These are phyloP conservation scores for Novakomyces olei DNA, from an alignment of 805 yeast species.

Conservation along the genomic window DNA sequence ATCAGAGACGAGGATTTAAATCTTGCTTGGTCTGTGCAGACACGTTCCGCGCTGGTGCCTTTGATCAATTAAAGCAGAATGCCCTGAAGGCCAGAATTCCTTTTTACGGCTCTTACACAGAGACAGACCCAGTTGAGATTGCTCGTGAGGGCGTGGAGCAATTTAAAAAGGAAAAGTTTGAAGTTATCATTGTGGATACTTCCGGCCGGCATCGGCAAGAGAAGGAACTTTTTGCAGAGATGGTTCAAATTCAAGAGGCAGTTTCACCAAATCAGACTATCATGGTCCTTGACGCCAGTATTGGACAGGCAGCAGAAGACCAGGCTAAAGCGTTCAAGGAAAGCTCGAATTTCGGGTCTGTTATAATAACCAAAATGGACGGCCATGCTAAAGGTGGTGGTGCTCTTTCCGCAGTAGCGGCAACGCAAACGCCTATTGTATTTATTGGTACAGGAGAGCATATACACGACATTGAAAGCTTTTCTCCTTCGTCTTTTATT, in stretches of 20 bases:
- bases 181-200: conserved; percentile 85
- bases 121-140: conserved; percentile 84
- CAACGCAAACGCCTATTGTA: conserved; percentile 81
- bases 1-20: conserved; percentile 78
- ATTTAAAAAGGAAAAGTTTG: conserved; percentile 78
- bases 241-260: conserved; percentile 77
- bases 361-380: conserved; percentile 86
- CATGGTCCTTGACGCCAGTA: conserved; percentile 92
- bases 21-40: conserved; percentile 97
- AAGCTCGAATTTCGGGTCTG: conserved; percentile 80
- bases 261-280: conserved; percentile 88
- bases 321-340: conserved; percentile 91
- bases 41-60: conserved; percentile 98
- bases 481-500: conserved; percentile 71
- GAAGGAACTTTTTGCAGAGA: conserved; percentile 70
- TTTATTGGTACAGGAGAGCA: conserved; percentile 98
- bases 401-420: conserved; percentile 98
- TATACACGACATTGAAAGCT: conserved; percentile 73
- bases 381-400: conserved; percentile 99
- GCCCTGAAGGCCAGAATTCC: conserved; percentile 91
- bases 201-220: conserved; percentile 97
- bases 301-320: conserved; percentile 94
- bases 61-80: conserved; percentile 92
- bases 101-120: conserved; percentile 82
- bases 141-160: conserved; percentile 79